phyloP scores from a whole-genome alignment of 805 yeast genomes.

The Kluyveromyces lactis region DNA sequence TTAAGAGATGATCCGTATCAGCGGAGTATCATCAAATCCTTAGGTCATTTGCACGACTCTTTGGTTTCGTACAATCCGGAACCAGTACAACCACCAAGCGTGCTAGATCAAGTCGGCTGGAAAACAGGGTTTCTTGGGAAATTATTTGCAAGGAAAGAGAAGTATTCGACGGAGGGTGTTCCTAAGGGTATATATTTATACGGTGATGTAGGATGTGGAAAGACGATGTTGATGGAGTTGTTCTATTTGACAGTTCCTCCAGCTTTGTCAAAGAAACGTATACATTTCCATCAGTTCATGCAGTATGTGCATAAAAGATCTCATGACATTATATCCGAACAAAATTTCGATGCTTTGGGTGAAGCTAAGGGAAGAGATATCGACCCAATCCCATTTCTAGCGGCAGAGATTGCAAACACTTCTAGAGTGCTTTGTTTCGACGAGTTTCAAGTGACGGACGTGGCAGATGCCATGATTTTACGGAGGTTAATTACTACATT shows the following conservation, averaged over 20 bases:
- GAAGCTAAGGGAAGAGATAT: conserved; percentile 40
- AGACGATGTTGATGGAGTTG: conserved; percentile 96
- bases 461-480: conserved; percentile 95
- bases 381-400: conserved; percentile 77
- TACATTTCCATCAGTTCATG: conserved; percentile 97
- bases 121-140: conserved; percentile 36
- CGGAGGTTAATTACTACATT: conserved; percentile 63
- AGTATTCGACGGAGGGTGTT: conserved; percentile 28
- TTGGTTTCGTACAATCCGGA: conserved; percentile 57
- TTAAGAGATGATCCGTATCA: conserved; percentile 74
- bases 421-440: conserved; percentile 86
- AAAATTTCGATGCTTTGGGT: conserved; percentile 35
- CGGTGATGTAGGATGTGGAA: conserved; percentile 98
- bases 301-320: conserved; percentile 83
- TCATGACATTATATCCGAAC: conserved; percentile 60
- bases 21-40: conserved; percentile 55
- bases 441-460: conserved; percentile 97
- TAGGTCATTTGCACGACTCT: conserved; percentile 51
- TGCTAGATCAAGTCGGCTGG: conserved; percentile 34
- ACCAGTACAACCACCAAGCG: conserved; percentile 42
- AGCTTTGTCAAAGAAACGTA: conserved; percentile 66
- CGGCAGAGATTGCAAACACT: conserved; percentile 70
- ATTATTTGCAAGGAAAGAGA: conserved; percentile 22
- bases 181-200: conserved; percentile 86
- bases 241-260: conserved; percentile 78